Conservation (phyloP, 495 filamentous ascomycete genomes). For the Trichoderma orchidacearum region DNA sequence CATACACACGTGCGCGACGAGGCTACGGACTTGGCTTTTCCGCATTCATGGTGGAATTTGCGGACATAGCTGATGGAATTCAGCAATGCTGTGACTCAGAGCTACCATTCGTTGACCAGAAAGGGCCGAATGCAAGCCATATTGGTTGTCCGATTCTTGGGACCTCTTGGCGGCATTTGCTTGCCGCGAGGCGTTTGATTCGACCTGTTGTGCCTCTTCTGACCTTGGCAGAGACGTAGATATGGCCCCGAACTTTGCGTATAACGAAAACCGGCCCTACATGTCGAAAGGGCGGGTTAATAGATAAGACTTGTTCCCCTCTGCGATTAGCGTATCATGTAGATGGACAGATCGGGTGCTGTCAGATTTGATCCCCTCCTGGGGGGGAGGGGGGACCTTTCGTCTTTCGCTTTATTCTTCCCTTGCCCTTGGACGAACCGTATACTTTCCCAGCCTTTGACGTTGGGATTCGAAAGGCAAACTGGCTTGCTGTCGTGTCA, state of each 20-base stretch:
- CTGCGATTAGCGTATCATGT: too few relatives aligned
- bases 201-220: neutral
- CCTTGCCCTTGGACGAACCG: too few relatives aligned
- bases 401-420: too few relatives aligned
- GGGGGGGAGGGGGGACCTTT: too few relatives aligned
- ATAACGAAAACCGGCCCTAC: neutral
- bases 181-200: neutral
- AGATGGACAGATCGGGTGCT: too few relatives aligned
- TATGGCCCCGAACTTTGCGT: neutral
- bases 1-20: too few relatives aligned
- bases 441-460: too few relatives aligned
- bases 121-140: neutral
- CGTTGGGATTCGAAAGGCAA: too few relatives aligned
- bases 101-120: neutral
- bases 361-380: too few relatives aligned
- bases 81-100: neutral
- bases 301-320: neutral
- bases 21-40: too few relatives aligned
- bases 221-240: neutral
- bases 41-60: too few relatives aligned
- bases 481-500: too few relatives aligned
- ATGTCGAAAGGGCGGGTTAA: neutral
- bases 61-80: neutral
- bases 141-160: neutral
- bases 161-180: neutral